Percentiles rank a stretch among this genome's conserved stretches.
phyloP scores from a whole-genome alignment of 495 filamentous ascomycete species.

The Extremus antarcticus region DNA sequence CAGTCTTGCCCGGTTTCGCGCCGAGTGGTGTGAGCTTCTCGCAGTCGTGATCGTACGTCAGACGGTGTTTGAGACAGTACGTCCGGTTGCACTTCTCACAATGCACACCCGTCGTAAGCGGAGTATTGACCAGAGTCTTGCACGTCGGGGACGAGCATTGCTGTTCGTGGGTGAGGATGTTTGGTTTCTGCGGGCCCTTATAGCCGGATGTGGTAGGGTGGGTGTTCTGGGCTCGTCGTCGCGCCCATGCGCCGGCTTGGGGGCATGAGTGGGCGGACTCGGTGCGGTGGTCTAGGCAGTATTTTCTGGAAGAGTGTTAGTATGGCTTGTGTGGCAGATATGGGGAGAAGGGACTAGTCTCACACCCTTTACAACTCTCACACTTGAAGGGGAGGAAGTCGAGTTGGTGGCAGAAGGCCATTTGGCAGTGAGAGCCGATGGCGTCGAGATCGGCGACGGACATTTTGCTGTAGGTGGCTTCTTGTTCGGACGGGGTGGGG shows the following conservation, averaged over 20 bases:
- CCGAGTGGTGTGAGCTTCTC: slow-evolving; percentile 56
- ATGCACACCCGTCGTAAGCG: slow-evolving; percentile 64
- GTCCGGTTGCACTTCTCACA: slow-evolving; percentile 69
- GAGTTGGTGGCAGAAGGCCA: slow-evolving; percentile 79
- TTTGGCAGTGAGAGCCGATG: slow-evolving; percentile 85
- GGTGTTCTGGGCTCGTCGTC: slow-evolving; percentile 35
- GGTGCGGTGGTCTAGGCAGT: slow-evolving; percentile 89
- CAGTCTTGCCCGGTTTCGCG: slow-evolving; percentile 37
- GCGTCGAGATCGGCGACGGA: slow-evolving; percentile 60
- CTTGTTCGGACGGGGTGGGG: slow-evolving; percentile 15
- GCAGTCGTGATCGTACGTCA: slow-evolving; percentile 84
- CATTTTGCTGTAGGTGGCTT: slow-evolving; percentile 45
- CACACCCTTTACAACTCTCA: slow-evolving; percentile 60
- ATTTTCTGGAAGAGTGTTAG: slow-evolving; percentile 45
- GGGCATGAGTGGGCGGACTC: slow-evolving; percentile 74
- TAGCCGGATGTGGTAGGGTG: not conserved
- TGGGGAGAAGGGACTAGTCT: not conserved
- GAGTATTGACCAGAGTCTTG: slow-evolving; percentile 77
- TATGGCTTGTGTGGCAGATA: not conserved
- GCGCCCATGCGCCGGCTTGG: slow-evolving; percentile 79
- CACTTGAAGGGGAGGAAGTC: slow-evolving; percentile 96
- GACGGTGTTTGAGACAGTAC: slow-evolving; percentile 87
- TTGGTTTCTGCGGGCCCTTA: slow-evolving; percentile 36
- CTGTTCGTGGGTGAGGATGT: slow-evolving; percentile 47
- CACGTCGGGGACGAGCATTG: slow-evolving; percentile 67